Percentiles rank a stretch among this genome's conserved stretches.
Evolutionary conservation across 164 flowering plant species (phyloP).

Genomic region (Aristolochia contorta): DNA sequence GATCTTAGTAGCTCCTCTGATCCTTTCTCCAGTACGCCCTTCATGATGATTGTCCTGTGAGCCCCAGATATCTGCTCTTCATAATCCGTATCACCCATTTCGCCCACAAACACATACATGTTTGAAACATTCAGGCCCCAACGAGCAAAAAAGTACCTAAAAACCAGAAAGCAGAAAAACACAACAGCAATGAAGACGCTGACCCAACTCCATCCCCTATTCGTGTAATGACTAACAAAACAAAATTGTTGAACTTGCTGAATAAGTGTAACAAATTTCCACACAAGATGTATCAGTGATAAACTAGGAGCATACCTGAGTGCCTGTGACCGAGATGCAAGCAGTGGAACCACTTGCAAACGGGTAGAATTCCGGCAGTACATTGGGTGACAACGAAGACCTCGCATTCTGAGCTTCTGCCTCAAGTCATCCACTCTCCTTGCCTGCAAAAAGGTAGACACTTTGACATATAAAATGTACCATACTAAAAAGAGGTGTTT

Average conservation of each 20-base stretch:
- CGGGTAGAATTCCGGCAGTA: conserved; percentile 84
- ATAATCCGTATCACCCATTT: conserved; percentile 81
- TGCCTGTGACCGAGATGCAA: conserved; percentile 93
- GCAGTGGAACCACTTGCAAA: conserved; percentile 77
- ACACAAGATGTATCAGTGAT: too few relatives aligned
- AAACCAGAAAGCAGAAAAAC: neutral
- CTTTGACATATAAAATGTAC: conserved; percentile 1
- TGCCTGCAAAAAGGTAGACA: conserved; percentile 38
- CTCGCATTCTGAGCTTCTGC: conserved; percentile 91
- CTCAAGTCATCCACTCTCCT: conserved; percentile 77
- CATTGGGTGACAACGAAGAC: conserved; percentile 91
- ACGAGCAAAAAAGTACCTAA: conserved; percentile 85
- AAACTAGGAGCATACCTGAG: conserved; percentile 46
- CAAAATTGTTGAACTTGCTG: neutral
- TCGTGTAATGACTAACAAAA: neutral
- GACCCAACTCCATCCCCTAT: too few relatives aligned
- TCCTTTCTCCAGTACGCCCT: conserved; percentile 53
- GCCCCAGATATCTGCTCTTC: conserved; percentile 82
- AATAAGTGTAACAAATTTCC: too few relatives aligned
- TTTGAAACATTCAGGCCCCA: conserved; percentile 87
- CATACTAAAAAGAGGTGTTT: too few relatives aligned
- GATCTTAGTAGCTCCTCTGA: conserved; percentile 66
- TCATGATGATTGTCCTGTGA: conserved; percentile 76
- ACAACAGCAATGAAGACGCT: neutral
- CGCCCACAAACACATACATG: conserved; percentile 82